Evolutionary conservation across 352 stramenopile species (phyloP).

Genomic region (Aphanomyces astaci): DNA sequence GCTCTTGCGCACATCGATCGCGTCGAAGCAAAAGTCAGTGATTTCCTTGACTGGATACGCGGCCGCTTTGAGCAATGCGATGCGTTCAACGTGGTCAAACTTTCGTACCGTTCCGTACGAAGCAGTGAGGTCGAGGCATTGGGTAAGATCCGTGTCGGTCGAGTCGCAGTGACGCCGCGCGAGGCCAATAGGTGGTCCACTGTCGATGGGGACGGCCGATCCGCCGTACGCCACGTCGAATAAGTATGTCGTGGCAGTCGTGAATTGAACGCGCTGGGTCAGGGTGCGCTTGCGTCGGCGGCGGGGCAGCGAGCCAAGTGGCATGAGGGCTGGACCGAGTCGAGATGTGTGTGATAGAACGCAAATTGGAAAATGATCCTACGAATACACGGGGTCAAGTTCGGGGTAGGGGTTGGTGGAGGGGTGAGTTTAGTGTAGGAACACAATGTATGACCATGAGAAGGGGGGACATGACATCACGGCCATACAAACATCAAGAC

Average conservation of each 20-base stretch:
- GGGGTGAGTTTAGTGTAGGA: too few species aligned
- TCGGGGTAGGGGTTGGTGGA: neutral
- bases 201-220: neutral
- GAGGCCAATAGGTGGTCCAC: constrained; percentile 10
- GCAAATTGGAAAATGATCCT: constrained; percentile 12
- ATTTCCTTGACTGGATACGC: constrained; percentile 12
- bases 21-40: constrained; percentile 18
- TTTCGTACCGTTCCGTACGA: neutral
- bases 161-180: neutral
- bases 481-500: too few species aligned
- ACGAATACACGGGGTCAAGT: neutral
- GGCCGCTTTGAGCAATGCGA: constrained; percentile 10
- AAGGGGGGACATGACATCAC: too few species aligned
- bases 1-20: constrained; percentile 9
- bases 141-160: neutral
- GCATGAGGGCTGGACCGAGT: neutral
- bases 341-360: neutral
- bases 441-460: too few species aligned
- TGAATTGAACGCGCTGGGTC: constrained; percentile 1
- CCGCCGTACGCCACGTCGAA: constrained; percentile 7
- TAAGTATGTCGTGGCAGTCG: constrained; percentile 8
- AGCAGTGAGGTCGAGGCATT: neutral
- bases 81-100: constrained; percentile 20
- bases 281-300: neutral
- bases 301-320: neutral